These are phyloP conservation scores for Wallacemonas sp. DNA, from an alignment of 208 protist genomes.

Conservation along the genomic window DNA sequence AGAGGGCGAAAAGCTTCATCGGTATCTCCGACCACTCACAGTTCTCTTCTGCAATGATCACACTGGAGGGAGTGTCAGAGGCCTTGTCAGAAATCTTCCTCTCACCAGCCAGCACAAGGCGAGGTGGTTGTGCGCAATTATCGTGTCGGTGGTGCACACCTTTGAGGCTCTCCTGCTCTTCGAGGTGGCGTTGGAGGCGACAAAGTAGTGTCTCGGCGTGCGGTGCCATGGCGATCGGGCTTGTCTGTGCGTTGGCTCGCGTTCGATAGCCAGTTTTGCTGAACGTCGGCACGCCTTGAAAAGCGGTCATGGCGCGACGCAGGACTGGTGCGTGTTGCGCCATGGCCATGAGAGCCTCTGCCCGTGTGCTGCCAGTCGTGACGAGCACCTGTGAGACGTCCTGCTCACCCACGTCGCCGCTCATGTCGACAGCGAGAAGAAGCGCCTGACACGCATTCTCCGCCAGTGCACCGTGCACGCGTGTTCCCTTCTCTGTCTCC, in stretches of 20 bases:
- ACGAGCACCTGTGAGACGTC: constrained; percentile 1
- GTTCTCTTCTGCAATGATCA: neutral
- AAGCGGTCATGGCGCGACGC: neutral
- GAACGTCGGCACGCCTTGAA: neutral
- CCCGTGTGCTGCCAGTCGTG: neutral
- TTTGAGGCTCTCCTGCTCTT: neutral
- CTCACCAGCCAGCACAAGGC: neutral
- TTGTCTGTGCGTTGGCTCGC: too few relatives aligned
- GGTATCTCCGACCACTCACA: constrained; percentile 1
- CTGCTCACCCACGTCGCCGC: neutral
- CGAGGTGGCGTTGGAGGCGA: neutral
- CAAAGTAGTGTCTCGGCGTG: too few relatives aligned
- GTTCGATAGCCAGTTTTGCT: too few relatives aligned
- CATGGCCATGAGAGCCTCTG: constrained; percentile 6
- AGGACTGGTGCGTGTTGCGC: neutral
- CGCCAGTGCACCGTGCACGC: too few relatives aligned
- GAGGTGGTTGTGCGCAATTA: neutral
- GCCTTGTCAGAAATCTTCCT: too few relatives aligned
- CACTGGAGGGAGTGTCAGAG: too few relatives aligned
- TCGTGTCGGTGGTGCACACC: constrained; percentile 1
- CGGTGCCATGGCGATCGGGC: too few relatives aligned
- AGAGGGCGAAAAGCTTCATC: too few relatives aligned
- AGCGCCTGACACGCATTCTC: neutral
- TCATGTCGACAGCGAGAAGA: too few relatives aligned
- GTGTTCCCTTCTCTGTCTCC: too few relatives aligned